These are phyloP conservation scores for Vitellaria paradoxa DNA, from an alignment of 179 eudicot species.

Conservation along the genomic window DNA sequence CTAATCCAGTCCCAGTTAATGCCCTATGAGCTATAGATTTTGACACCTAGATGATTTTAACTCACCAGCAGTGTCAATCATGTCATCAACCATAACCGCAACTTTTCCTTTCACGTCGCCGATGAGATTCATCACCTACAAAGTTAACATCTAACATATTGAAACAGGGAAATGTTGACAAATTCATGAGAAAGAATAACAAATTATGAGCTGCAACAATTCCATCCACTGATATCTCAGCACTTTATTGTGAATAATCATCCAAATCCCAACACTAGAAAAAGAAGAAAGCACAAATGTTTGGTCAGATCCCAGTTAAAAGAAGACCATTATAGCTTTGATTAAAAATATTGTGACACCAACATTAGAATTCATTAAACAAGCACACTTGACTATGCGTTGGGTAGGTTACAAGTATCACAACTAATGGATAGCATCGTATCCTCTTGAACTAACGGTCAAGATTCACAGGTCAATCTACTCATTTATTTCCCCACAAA, in stretches of 20 bases:
- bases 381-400: background rate
- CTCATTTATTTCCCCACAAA: no score
- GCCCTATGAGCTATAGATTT: background rate
- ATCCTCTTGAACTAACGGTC: no score
- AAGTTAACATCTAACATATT: background rate
- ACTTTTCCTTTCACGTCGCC: slow-evolving; percentile 95
- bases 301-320: background rate
- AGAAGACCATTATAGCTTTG: background rate
- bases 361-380: background rate
- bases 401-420: no score
- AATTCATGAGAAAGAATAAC: slow-evolving; percentile 1
- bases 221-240: background rate
- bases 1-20: background rate
- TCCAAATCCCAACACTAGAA: background rate
- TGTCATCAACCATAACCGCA: slow-evolving; percentile 91
- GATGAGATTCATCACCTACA: slow-evolving; percentile 89
- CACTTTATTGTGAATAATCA: background rate
- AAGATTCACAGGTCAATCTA: no score
- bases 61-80: slow-evolving; percentile 94
- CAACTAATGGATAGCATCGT: no score
- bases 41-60: slow-evolving; percentile 4
- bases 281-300: background rate
- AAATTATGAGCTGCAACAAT: background rate
- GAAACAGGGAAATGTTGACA: background rate
- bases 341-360: background rate